Conservation (phyloP, 331 rosid genomes). For the Cydonia oblonga region DNA sequence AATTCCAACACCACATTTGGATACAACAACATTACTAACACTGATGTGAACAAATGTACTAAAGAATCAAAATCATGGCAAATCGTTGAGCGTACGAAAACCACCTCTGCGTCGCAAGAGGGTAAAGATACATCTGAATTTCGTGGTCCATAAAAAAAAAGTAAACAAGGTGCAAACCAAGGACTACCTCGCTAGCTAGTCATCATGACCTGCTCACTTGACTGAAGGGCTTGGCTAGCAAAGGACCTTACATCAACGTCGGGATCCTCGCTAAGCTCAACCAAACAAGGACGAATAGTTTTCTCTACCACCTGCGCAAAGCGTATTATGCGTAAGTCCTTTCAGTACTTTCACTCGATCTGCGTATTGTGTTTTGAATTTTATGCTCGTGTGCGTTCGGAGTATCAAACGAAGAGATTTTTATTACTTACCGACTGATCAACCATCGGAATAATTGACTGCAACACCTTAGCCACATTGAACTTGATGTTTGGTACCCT, state of each 20-base stretch:
- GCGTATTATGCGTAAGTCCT: neutral
- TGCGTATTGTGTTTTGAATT: neutral
- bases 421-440: constrained; percentile 57
- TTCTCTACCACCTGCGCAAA: constrained; percentile 59
- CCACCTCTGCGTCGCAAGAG: neutral
- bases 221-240: constrained; percentile 62
- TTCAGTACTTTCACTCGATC: neutral
- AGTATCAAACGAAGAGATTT: neutral
- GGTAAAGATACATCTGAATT: neutral
- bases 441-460: constrained; percentile 66
- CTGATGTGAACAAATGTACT: neutral
- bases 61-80: neutral
- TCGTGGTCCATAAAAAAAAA: neutral
- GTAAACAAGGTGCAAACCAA: neutral
- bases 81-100: neutral
- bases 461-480: constrained; percentile 83
- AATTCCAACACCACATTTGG: neutral
- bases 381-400: neutral
- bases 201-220: constrained; percentile 49
- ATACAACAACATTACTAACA: neutral
- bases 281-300: constrained; percentile 60
- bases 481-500: constrained; percentile 89
- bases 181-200: constrained; percentile 40
- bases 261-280: constrained; percentile 73
- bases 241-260: constrained; percentile 82